Percentiles rank a stretch among this genome's conserved stretches.
Evolutionary conservation across 371 early-diverging fungal genomes (phyloP).

Genomic region (Actinomucor elegans): DNA sequence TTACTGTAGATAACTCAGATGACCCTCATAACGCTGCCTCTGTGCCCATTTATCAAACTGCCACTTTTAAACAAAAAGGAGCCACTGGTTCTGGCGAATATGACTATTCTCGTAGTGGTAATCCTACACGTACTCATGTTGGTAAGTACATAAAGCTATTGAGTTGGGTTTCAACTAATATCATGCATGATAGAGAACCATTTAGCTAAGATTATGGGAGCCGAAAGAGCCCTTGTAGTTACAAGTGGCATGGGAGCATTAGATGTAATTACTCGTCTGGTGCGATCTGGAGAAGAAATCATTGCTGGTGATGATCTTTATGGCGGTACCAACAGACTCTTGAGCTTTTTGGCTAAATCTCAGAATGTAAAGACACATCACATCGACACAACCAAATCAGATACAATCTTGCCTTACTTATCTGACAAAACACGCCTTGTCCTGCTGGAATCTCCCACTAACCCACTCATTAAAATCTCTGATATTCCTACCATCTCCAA

Average conservation of each 20-base stretch:
- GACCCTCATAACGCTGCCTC: conserved; percentile 92
- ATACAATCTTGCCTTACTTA: conserved; percentile 60
- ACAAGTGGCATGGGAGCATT: conserved; percentile 91
- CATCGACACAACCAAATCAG: conserved; percentile 76
- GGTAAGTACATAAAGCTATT: conserved; percentile 48
- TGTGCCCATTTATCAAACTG: conserved; percentile 95
- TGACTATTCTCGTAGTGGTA: conserved; percentile 90
- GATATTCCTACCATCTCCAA: conserved; percentile 77
- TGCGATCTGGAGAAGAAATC: conserved; percentile 79
- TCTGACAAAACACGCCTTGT: conserved; percentile 80
- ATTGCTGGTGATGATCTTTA: conserved; percentile 91
- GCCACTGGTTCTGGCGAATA: conserved; percentile 86
- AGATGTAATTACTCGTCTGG: conserved; percentile 81
- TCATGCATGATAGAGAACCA: conserved; percentile 67
- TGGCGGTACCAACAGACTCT: conserved; percentile 85
- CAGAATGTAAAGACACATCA: conserved; percentile 79
- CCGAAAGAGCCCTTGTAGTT: conserved; percentile 74
- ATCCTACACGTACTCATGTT: conserved; percentile 86
- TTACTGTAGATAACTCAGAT: conserved; percentile 74
- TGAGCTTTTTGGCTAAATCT: conserved; percentile 68
- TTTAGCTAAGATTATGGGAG: conserved; percentile 83
- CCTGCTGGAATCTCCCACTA: conserved; percentile 88
- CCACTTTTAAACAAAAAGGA: conserved; percentile 90
- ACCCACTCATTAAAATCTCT: conserved; percentile 83
- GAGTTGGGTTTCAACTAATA: neutral